Base-by-base conservation (phyloP, 1,139 yeast species). In the Yamadazyma membranifaciens region DNA sequence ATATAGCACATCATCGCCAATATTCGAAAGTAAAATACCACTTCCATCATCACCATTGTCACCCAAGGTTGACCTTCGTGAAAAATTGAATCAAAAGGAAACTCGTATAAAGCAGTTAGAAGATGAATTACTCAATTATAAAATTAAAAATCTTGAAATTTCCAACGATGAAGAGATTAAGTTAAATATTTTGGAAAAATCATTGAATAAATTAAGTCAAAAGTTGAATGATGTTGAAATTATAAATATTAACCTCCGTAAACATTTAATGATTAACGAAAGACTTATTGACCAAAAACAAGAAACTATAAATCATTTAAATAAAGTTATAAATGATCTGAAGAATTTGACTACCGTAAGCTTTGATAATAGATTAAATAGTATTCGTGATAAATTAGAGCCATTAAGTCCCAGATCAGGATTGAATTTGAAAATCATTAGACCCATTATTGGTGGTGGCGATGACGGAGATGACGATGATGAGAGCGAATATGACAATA, bases 371-470 rank as follows among this genome's bases (percentile, higher is more conserved):
- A 76, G 75, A 48, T 62, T 83, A 34, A 45, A 48, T 17, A 45
- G 39, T 6, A 39, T 51, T 17, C 45, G 43, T 30, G 34, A 29
- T 14, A 37, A 41, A 27, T 44, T 48, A 12, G 15, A 26, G 5
- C 59, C 60, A 3, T 33, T 44, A 1, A 61, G 69, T 6, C 69
- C 71, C 15, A 61, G 56, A 37, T 50, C 66, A 16, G 83, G 83
- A 0, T 62, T 80, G 41, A 77, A 78, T 54, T 59, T 79, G 43
- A 64, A 81, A 44, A 83, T 83, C 16, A 80, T 84, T 32, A 82
- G 81, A 57, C 91, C 92, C 1, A 56, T 83, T 44, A 66, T 85
- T 38, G 87, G 87, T 2, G 84, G 84, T 3, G 58, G 57, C 3
- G 43, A 39, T 24, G 31, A 34, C 13, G 47, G 46, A n/a, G 46